A percentile compares a stretch with the other conserved stretches of the same genome.
Evolutionary conservation across 2,329 filamentous ascomycete species (phyloP).

Genomic region (Penicillium sp.): DNA sequence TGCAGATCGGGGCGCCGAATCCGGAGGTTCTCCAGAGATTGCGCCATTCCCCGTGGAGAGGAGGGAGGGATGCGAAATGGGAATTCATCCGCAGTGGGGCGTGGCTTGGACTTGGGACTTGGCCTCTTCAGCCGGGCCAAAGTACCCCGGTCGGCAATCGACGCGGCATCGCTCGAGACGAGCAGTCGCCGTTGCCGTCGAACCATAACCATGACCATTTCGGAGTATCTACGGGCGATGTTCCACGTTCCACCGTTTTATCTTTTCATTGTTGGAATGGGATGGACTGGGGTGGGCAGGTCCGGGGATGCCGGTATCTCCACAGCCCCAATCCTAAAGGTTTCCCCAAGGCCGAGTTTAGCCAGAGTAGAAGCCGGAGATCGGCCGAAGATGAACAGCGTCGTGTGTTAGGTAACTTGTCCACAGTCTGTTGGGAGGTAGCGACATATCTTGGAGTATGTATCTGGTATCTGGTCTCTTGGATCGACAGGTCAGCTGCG

Average conservation of each 20-base stretch:
- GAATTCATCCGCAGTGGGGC: slow-evolving; percentile 1
- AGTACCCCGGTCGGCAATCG: slow-evolving; percentile 4
- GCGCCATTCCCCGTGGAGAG: slow-evolving; percentile 28
- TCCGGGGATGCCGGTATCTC: background rate
- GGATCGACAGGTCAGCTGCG: background rate
- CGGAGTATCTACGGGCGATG: background rate
- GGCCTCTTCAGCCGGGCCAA: background rate
- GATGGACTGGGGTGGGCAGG: no score
- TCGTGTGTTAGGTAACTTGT: no score
- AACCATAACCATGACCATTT: no score
- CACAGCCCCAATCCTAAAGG: no score
- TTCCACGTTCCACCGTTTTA: background rate
- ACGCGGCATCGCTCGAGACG: slow-evolving; percentile 1
- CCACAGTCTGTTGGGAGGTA: no score
- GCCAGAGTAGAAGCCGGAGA: background rate
- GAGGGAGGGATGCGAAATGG: background rate
- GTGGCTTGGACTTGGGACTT: background rate
- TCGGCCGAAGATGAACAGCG: background rate
- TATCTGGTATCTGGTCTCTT: no score
- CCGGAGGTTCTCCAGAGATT: slow-evolving; percentile 23
- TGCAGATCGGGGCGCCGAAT: slow-evolving; percentile 24
- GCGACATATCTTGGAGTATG: no score
- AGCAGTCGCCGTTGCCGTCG: background rate
- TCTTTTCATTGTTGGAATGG: background rate
- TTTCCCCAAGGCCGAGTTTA: background rate